Conservation (phyloP, 1,139 yeast genomes). For the Scheffersomyces illinoinensis region DNA sequence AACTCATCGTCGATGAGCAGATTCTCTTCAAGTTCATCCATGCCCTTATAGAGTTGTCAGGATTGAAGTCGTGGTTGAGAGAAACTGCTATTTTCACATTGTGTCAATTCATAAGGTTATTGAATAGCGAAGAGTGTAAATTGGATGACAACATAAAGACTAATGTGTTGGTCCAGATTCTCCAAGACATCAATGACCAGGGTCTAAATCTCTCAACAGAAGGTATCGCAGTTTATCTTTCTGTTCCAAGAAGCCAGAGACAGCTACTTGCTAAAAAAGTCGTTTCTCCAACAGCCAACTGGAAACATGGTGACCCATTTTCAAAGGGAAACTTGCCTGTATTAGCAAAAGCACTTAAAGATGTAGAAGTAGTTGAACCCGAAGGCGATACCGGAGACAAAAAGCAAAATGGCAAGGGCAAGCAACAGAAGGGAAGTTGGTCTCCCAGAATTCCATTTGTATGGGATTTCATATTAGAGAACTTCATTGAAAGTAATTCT, state of each 20-base stretch:
- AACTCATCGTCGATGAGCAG: slow-evolving; percentile 22
- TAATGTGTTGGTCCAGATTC: slow-evolving; percentile 28
- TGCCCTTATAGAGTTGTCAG: slow-evolving; percentile 58
- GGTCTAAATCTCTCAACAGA: slow-evolving; percentile 71
- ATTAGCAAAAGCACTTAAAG: slow-evolving; percentile 68
- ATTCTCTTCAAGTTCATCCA: slow-evolving; percentile 41
- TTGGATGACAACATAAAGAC: slow-evolving; percentile 20
- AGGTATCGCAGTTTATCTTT: slow-evolving; percentile 73
- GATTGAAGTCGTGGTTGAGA: slow-evolving; percentile 78
- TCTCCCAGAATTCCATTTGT: slow-evolving; percentile 78
- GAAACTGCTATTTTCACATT: slow-evolving; percentile 79
- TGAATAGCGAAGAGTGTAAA: slow-evolving; percentile 9
- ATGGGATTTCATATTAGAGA: slow-evolving; percentile 66
- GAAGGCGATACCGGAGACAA: slow-evolving; percentile 31
- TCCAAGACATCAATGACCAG: slow-evolving; percentile 48
- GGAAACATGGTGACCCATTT: slow-evolving; percentile 79
- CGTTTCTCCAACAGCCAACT: slow-evolving; percentile 35
- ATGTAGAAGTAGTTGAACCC: slow-evolving; percentile 40
- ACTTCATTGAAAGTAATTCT: slow-evolving; percentile 26
- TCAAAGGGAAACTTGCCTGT: slow-evolving; percentile 61
- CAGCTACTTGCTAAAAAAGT: slow-evolving; percentile 23
- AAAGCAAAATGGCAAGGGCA: slow-evolving; percentile 6
- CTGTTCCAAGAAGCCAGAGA: slow-evolving; percentile 40
- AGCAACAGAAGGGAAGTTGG: slow-evolving; percentile 69
- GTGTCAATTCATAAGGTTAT: slow-evolving; percentile 44